Base-by-base conservation (phyloP, 441 rosid genomes). In the Metrosideros polymorpha region DNA sequence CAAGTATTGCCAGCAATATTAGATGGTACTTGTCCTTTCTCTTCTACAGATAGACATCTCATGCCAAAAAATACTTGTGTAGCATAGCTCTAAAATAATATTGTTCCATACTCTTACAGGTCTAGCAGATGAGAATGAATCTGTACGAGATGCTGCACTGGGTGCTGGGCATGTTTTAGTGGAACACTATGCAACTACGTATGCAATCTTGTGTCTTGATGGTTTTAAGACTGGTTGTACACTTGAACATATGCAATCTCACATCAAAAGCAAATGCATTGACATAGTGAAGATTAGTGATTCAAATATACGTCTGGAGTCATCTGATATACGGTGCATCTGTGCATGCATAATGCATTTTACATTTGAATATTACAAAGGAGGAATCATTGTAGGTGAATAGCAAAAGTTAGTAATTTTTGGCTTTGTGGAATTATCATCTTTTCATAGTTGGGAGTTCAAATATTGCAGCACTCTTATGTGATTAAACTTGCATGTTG, bases 141-240 rank as follows among this genome's bases (percentile, higher is more conserved):
- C 99, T 87, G 99, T 98, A 61, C 98, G 99, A 84, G 99, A 98
- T 82, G 99, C 99, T 53, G 99, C 99, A 89, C 91, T 98, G 76
- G 99, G 99, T 85, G 98, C 99, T 90, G 99, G 99, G 55, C 99
- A 97, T 95, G 95, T 98, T 83, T 91, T 98, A 89, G 99, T 98
- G 75, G 99, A 98, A 93, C 99, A 98, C 88, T 96, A 98, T 90
- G 99, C 99, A 85, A 94, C 96, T 91, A 96, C 99, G 99, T 98
- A 90, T 24, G 91, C 63, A 63, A 56, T 83, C 79, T 50, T 84
- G n/a, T 86, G 47, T 76, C 85, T 85, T 86, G 85, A 82, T 82
- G 86, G 71, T 55, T 77, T 32, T 47, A 43, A 39, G 42, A 35
- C 47, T 71, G 47, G 10, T 35, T 8, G 8, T 22, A 71, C 15